Percentiles rank a stretch among this genome's conserved stretches.
These are phyloP conservation scores for Trifolium repens DNA, from an alignment of 306 rosid species.

Conservation along the genomic window DNA sequence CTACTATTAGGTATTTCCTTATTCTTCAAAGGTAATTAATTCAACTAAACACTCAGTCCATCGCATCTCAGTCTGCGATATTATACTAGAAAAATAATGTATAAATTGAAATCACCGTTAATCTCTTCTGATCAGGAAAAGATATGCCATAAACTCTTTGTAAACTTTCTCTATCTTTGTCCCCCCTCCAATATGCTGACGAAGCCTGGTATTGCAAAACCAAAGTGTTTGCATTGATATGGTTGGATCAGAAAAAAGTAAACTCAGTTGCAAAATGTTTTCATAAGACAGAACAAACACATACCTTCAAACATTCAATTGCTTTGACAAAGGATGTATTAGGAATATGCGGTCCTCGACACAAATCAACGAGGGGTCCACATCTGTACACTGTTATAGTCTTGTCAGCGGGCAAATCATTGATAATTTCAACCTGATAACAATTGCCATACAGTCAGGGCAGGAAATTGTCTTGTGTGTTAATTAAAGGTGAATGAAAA, in stretches of 20 bases:
- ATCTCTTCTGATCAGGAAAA: slow-evolving; percentile 87
- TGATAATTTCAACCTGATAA: slow-evolving; percentile 89
- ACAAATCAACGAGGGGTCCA: slow-evolving; percentile 92
- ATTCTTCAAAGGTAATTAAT: neutral
- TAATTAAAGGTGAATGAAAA: slow-evolving; percentile 24
- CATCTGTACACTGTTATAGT: slow-evolving; percentile 97
- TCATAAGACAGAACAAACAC: slow-evolving; percentile 31
- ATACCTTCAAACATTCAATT: slow-evolving; percentile 84
- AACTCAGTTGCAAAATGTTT: slow-evolving; percentile 2
- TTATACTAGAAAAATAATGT: slow-evolving; percentile 17
- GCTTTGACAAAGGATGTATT: slow-evolving; percentile 96
- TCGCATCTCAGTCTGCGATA: neutral
- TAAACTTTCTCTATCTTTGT: slow-evolving; percentile 87
- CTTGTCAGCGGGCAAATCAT: slow-evolving; percentile 89
- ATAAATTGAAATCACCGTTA: slow-evolving; percentile 64
- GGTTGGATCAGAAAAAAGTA: slow-evolving; percentile 8
- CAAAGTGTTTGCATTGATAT: slow-evolving; percentile 19
- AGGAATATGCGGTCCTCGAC: slow-evolving; percentile 99
- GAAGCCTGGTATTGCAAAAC: slow-evolving; percentile 76
- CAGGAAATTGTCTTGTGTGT: slow-evolving; percentile 24
- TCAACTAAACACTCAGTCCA: neutral
- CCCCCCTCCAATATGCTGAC: slow-evolving; percentile 97
- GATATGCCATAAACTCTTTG: slow-evolving; percentile 98
- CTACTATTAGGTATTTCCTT: neutral
- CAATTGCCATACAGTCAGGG: slow-evolving; percentile 14